Evolutionary conservation across 192 early-diverging fungal genomes (phyloP).

Genomic region (Oehlia diaphana): DNA sequence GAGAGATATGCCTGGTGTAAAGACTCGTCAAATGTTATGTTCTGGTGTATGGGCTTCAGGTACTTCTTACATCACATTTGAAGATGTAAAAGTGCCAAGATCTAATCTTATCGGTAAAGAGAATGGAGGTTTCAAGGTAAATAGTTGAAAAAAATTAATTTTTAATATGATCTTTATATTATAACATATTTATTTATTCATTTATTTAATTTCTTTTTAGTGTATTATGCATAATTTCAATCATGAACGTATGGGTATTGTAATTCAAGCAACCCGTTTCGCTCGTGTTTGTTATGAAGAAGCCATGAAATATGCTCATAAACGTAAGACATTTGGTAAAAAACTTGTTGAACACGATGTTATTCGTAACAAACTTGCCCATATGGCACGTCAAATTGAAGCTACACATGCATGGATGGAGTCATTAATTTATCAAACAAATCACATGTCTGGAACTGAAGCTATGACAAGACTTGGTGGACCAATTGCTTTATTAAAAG

Average conservation of each 20-base stretch:
- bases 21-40: constrained; percentile 82
- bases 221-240: constrained; percentile 79
- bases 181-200: background rate
- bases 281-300: constrained; percentile 88
- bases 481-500: constrained; percentile 84
- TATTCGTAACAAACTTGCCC: constrained; percentile 75
- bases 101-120: constrained; percentile 83
- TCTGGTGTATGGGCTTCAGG: constrained; percentile 82
- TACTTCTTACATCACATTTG: constrained; percentile 77
- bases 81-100: constrained; percentile 85
- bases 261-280: constrained; percentile 82
- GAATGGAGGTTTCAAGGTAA: constrained; percentile 80
- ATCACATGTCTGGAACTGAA: constrained; percentile 63
- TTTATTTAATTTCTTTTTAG: constrained; percentile 13
- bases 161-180: background rate
- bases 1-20: constrained; percentile 69
- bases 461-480: constrained; percentile 80
- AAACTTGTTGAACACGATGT: constrained; percentile 84
- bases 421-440: constrained; percentile 69
- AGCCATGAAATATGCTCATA: constrained; percentile 77
- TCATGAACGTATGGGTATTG: constrained; percentile 80
- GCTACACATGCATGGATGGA: constrained; percentile 87
- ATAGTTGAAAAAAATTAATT: background rate
- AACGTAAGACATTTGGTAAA: constrained; percentile 87
- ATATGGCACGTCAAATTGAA: constrained; percentile 84